Evolutionary conservation across 2,329 filamentous ascomycete genomes (phyloP).

Genomic region (Ophiocordyceps australis): DNA sequence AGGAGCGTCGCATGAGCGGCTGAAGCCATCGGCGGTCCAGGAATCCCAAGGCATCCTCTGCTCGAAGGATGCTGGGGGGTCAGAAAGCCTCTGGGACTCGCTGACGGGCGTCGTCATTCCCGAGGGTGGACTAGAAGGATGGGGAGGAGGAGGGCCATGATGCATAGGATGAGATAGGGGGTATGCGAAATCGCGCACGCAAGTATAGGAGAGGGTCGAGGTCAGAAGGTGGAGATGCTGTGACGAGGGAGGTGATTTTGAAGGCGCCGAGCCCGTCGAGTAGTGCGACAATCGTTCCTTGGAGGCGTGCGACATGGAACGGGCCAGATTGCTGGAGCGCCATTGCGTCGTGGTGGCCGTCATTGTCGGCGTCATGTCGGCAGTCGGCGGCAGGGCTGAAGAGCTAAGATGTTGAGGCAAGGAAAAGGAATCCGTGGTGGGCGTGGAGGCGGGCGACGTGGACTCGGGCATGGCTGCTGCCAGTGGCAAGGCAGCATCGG

Average conservation of each 20-base stretch:
- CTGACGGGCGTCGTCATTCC: constrained; percentile 72
- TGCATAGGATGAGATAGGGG: constrained; percentile 67
- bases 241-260: constrained; percentile 64
- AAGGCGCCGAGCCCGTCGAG: constrained; percentile 50
- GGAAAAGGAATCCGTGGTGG: too few relatives aligned
- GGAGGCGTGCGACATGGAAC: constrained; percentile 58
- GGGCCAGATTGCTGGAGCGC: constrained; percentile 39
- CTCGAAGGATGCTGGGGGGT: constrained; percentile 63
- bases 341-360: constrained; percentile 21
- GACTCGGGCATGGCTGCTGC: too few relatives aligned
- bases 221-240: constrained; percentile 68
- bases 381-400: background rate
- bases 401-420: too few relatives aligned
- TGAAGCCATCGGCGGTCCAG: constrained; percentile 33
- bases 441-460: too few relatives aligned
- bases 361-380: background rate
- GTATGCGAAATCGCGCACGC: constrained; percentile 94
- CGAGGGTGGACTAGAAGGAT: constrained; percentile 51
- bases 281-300: constrained; percentile 74
- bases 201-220: constrained; percentile 72
- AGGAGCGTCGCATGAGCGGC: constrained; percentile 52
- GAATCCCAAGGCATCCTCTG: constrained; percentile 41
- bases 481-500: too few relatives aligned
- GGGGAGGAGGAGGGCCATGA: constrained; percentile 76
- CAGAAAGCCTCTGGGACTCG: constrained; percentile 65